A percentile compares a stretch with the other conserved stretches of the same genome.
Evolutionary conservation across 495 filamentous ascomycete species (phyloP).

Genomic region (Penicillium alfredii): DNA sequence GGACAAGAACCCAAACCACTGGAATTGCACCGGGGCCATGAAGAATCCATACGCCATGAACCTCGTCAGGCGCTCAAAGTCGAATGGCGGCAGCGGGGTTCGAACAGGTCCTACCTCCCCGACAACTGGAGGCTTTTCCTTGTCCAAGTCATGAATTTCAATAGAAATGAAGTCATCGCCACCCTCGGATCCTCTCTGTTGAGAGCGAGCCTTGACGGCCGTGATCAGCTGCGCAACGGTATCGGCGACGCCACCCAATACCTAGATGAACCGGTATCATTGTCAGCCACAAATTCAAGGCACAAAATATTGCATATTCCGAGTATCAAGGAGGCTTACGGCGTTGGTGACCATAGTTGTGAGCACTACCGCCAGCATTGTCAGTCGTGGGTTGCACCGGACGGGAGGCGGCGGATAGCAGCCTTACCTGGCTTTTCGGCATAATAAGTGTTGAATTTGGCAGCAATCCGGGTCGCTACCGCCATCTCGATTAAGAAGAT

Average conservation of each 20-base stretch:
- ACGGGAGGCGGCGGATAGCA: slow-evolving; percentile 3
- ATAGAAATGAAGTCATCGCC: slow-evolving; percentile 73
- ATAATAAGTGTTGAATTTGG: slow-evolving; percentile 93
- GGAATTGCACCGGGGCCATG: slow-evolving; percentile 94
- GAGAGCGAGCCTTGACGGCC: slow-evolving; percentile 61
- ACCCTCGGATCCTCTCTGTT: slow-evolving; percentile 50
- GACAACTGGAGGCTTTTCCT: slow-evolving; percentile 64
- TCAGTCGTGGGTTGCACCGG: slow-evolving; percentile 15
- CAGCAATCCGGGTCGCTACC: slow-evolving; percentile 68
- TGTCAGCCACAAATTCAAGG: background rate
- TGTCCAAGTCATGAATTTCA: slow-evolving; percentile 84
- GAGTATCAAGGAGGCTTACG: slow-evolving; percentile 44
- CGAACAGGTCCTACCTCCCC: slow-evolving; percentile 65
- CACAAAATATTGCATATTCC: background rate
- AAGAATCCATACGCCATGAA: slow-evolving; percentile 97
- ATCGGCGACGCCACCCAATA: slow-evolving; percentile 87
- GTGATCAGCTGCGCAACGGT: slow-evolving; percentile 94
- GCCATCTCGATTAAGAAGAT: slow-evolving; percentile 86
- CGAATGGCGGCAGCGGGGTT: slow-evolving; percentile 72
- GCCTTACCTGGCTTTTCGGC: slow-evolving; percentile 68
- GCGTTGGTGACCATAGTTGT: slow-evolving; percentile 99
- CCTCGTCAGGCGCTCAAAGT: slow-evolving; percentile 85
- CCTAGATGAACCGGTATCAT: slow-evolving; percentile 32
- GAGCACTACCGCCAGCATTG: slow-evolving; percentile 53
- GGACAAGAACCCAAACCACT: slow-evolving; percentile 91